These are phyloP conservation scores for Pugionium cornutum DNA, from an alignment of 345 rosid genomes.

Conservation along the genomic window DNA sequence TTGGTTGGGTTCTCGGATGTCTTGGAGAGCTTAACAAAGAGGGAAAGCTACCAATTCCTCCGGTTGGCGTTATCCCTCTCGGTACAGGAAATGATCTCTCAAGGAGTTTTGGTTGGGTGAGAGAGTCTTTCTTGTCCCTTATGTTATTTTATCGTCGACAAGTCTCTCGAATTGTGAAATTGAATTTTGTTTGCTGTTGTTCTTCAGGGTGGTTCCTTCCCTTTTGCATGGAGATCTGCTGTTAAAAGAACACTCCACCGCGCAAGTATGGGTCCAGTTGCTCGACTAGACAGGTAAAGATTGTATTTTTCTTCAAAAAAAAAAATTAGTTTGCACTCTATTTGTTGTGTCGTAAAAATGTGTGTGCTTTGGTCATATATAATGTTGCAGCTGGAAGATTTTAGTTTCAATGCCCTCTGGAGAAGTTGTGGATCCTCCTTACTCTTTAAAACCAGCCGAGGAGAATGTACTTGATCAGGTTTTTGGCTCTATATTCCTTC, in stretches of 20 bases:
- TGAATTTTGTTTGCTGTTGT: background rate
- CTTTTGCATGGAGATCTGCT: conserved; percentile 94
- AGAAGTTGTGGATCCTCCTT: conserved; percentile 69
- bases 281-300: conserved; percentile 74
- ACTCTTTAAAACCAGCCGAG: conserved; percentile 68
- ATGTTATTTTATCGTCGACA: background rate
- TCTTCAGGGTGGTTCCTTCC: conserved; percentile 92
- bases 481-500: conserved; percentile 29
- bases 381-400: conserved; percentile 73
- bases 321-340: background rate
- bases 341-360: background rate
- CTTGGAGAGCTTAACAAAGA: conserved; percentile 65
- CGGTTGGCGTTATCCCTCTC: conserved; percentile 85
- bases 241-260: conserved; percentile 71
- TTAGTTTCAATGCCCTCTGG: conserved; percentile 70
- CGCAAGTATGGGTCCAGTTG: conserved; percentile 58
- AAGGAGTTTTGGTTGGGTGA: conserved; percentile 98
- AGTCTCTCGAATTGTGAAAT: conserved; percentile 26
- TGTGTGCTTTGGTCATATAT: conserved; percentile 1
- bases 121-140: conserved; percentile 30
- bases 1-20: conserved; percentile 96
- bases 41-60: conserved; percentile 70
- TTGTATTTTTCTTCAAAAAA: background rate
- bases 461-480: conserved; percentile 74
- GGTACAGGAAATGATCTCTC: conserved; percentile 98